Conservation (phyloP, 495 filamentous ascomycete species). For the Xylaria telfairii region DNA sequence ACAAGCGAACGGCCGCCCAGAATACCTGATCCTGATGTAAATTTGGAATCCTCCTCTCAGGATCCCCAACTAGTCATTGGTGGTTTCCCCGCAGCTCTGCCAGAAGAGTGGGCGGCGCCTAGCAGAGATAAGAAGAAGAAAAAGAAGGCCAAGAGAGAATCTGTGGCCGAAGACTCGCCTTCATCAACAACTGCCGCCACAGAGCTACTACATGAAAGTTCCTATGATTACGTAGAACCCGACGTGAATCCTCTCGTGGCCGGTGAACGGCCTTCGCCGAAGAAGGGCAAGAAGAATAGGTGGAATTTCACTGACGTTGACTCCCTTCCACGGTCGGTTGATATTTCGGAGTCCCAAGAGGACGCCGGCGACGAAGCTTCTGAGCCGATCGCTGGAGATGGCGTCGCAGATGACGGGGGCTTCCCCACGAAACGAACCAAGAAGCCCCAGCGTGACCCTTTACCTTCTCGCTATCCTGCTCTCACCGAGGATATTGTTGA, state of each 20-base stretch:
- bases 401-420: constrained; percentile 23
- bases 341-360: neutral
- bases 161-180: constrained; percentile 33
- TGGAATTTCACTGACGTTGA: constrained; percentile 20
- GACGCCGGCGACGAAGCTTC: constrained; percentile 15
- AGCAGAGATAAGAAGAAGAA: constrained; percentile 38
- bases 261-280: constrained; percentile 30
- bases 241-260: constrained; percentile 20
- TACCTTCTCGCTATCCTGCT: constrained; percentile 25
- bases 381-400: neutral
- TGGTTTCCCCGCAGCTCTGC: constrained; percentile 37
- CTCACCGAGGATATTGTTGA: constrained; percentile 24
- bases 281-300: constrained; percentile 31
- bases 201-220: constrained; percentile 41
- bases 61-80: constrained; percentile 32
- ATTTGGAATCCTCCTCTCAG: constrained; percentile 1
- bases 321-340: constrained; percentile 4
- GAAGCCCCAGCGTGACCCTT: constrained; percentile 32
- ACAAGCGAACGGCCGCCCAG: neutral
- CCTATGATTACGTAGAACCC: constrained; percentile 33
- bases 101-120: constrained; percentile 22
- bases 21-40: neutral
- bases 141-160: constrained; percentile 40
- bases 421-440: constrained; percentile 6
- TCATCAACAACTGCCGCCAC: constrained; percentile 24